Evolutionary conservation across 2,329 filamentous ascomycete genomes (phyloP), one percentile per base, ranked within the genome.

Genomic region (Sclerotinia nivalis): DNA sequence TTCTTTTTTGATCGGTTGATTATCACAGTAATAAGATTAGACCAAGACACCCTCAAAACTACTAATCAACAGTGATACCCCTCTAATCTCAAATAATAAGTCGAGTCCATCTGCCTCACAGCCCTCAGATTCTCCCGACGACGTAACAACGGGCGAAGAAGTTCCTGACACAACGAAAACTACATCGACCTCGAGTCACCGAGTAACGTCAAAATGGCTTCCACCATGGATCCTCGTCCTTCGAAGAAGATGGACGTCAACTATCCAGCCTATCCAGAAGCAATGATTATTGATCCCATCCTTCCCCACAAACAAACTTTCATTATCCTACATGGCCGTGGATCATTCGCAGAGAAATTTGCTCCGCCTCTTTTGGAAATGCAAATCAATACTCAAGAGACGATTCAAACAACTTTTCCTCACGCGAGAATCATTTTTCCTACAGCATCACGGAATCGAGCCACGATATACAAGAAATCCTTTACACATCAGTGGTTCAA

Each of bases 321-420:
- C 69, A 80, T 86, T 70, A 75, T 85, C 66, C 81, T 86, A 7
- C 84, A 86, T 70, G 84, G 84, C 49, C 83, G 83, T 10, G 84
- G 84, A n/a, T 81, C 78, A 52, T 43, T 43, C 65, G 82, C 80
- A 1, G 52, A 74, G 13, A 79, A 78, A 45, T 86, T 86, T 62
- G 79, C 78, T 15, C 72, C 76, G 0, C 76, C 78, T 0, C 74
- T 86, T 4, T 78, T 86, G 7, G 70, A 43, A 22, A 77, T 7
- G 73, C 74, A 5, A 64, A 72, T 22, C 69, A 79, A 60, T 20
- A 67, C 28, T 2, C 43, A 40, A 28, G 28, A 50, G 52, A 52
- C 68, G 0, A 74, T 83, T n/a, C 76, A 68, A 18, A 74, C 76
- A 7, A 73, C 76, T 4, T 80, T 85, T 13, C 80, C 83, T 72